Base-by-base conservation (phyloP, 768 basidiomycete species). In the Epithele typhae region DNA sequence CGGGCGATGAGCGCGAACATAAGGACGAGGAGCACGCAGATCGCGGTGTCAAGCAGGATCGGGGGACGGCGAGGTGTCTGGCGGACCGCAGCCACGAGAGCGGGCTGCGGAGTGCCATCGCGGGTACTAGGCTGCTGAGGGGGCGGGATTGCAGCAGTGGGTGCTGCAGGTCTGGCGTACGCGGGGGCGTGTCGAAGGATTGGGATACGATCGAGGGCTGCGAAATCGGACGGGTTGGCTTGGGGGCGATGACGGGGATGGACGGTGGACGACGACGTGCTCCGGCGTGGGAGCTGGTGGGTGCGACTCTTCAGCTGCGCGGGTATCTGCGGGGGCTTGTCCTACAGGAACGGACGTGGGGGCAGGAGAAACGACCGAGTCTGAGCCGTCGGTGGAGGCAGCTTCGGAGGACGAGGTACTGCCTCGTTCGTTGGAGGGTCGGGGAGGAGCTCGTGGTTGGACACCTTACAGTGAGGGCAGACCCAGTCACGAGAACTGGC, bases 401-500 rank as follows among this genome's bases (percentile, higher is more conserved):
- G 43, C 18, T 17, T 37, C 37, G 21, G 36, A 23, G 14, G 17
- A 32, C 11, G 48, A 39, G 5, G 49, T 23, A 32, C 32, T 47
- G 34, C 48, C 3, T 35, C 25, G 35, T 34, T 22, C 21, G 58
- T 44, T 2, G 68, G 57, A 11, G 81, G 82, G 66, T 91, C 85
- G 11, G 88, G 89, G 41, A 93, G 77, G 40, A 81, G 70, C 35
- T 79, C 76, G 42, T 81, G 51, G 70, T 92, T 92, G 25, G 76
- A 61, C 54, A 77, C 72, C 37, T 81, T 68, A 62, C 90, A 92
- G 41, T 77, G 78, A 7, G 87, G 82, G 54, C 90, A 93, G 32
- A 70, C 66, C 90, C 91, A 92, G 49, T 81, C 77, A 47, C 86
- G 76, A 25, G 90, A 93, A 56, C 90, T 92, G 46, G 34, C 46